Evolutionary conservation across 345 rosid genomes (phyloP).

Genomic region (Bruguiera parviflora): DNA sequence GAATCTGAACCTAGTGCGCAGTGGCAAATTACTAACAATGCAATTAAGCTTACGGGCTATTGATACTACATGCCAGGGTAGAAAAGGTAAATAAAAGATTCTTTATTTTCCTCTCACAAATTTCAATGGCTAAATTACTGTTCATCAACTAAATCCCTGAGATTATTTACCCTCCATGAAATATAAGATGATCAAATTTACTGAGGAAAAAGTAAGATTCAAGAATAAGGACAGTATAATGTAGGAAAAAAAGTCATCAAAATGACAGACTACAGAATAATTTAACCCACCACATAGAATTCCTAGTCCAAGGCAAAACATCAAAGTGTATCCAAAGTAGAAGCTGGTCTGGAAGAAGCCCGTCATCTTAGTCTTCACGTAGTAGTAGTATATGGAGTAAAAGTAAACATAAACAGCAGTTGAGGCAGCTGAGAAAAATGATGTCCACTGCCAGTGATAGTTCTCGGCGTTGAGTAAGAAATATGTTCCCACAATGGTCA

Average conservation of each 20-base stretch:
- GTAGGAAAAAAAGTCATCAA: not conserved
- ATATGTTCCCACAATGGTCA: slow-evolving; percentile 88
- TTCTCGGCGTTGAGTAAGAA: slow-evolving; percentile 93
- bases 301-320: slow-evolving; percentile 94
- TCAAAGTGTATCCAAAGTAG: slow-evolving; percentile 93
- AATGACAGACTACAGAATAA: not conserved
- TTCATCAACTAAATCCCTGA: too few species aligned
- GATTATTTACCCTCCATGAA: too few species aligned
- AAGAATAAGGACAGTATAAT: not conserved
- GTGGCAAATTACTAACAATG: too few species aligned
- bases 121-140: too few species aligned
- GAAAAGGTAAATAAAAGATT: too few species aligned
- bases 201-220: not conserved
- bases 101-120: too few species aligned
- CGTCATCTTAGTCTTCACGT: slow-evolving; percentile 89
- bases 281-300: slow-evolving; percentile 78
- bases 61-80: too few species aligned
- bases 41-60: too few species aligned
- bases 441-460: slow-evolving; percentile 98
- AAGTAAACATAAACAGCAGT: slow-evolving; percentile 86
- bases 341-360: slow-evolving; percentile 98
- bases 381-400: slow-evolving; percentile 88
- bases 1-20: too few species aligned
- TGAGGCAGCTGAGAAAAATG: slow-evolving; percentile 91
- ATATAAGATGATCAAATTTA: too few species aligned